phyloP scores from a whole-genome alignment of 2,329 filamentous ascomycete genomes.

The Epichloe elymi region DNA sequence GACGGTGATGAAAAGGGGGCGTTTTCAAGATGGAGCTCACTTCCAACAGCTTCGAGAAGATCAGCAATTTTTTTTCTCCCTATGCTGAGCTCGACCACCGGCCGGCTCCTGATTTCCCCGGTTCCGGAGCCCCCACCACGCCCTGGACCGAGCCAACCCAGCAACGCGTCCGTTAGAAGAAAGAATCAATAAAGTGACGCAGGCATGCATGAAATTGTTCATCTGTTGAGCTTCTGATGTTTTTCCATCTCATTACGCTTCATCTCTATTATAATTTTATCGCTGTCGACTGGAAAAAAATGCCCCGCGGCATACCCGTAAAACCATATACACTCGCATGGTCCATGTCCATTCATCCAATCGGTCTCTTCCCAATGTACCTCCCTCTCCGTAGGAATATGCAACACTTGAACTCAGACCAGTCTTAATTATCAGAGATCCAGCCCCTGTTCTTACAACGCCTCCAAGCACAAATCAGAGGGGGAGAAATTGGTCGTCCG shows the following conservation, averaged over 20 bases:
- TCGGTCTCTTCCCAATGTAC: not conserved
- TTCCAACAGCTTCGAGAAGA: constrained; percentile 30
- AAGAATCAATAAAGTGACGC: no score
- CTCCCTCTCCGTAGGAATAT: not conserved
- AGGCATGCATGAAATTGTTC: no score
- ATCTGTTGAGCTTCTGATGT: no score
- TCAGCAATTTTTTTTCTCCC: constrained; percentile 23
- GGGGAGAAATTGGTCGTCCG: not conserved
- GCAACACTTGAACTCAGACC: not conserved
- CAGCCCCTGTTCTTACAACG: not conserved
- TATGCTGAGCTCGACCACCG: constrained; percentile 6
- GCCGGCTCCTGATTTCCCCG: constrained; percentile 21
- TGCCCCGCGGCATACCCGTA: constrained; percentile 1
- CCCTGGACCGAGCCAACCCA: not conserved
- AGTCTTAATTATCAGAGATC: not conserved
- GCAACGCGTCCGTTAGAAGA: not conserved
- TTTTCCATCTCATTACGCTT: not conserved
- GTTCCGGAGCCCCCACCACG: constrained; percentile 13
- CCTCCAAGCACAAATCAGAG: not conserved
- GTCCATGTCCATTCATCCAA: not conserved
- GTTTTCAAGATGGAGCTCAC: constrained; percentile 16
- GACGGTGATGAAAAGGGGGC: not conserved
- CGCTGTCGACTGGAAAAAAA: not conserved
- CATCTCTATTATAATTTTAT: not conserved
- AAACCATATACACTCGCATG: not conserved